phyloP scores from a whole-genome alignment of 2,329 filamentous ascomycete genomes.

The Domatiomyces catenatus region DNA sequence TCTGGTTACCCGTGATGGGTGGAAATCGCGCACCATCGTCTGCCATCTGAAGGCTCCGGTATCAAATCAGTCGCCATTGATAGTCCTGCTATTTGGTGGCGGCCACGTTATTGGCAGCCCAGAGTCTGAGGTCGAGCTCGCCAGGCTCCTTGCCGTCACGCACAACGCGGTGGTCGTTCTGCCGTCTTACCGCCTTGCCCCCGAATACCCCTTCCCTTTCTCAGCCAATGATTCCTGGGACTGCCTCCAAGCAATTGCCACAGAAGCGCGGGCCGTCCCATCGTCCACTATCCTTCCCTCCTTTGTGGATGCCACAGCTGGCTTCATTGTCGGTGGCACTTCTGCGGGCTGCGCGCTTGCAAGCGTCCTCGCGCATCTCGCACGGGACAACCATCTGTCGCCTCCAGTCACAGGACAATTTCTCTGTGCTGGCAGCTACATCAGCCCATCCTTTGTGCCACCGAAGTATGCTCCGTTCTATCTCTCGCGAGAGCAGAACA shows the following conservation, averaged over 20 bases:
- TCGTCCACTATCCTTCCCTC: constrained; percentile 23
- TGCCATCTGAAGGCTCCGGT: constrained; percentile 3
- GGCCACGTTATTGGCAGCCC: constrained; percentile 17
- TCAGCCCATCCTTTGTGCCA: constrained; percentile 20
- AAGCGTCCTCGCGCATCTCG: constrained; percentile 25
- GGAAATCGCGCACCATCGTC: constrained; percentile 6
- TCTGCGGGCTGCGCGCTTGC: constrained; percentile 33
- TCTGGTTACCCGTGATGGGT: constrained; percentile 6
- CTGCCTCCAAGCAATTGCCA: constrained; percentile 29
- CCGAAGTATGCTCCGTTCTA: constrained; percentile 26
- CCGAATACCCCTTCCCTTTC: constrained; percentile 33
- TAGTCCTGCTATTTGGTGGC: constrained; percentile 18
- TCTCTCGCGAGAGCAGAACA: constrained; percentile 30
- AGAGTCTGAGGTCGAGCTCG: constrained; percentile 12
- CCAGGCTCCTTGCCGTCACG: constrained; percentile 9
- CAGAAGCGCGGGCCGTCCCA: constrained; percentile 5
- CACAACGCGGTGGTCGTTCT: constrained; percentile 17
- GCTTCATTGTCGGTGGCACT: constrained; percentile 35
- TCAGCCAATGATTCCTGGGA: constrained; percentile 32
- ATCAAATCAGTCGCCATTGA: constrained; percentile 4
- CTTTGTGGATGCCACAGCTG: constrained; percentile 26
- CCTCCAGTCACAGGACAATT: constrained; percentile 33
- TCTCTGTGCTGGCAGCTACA: constrained; percentile 26
- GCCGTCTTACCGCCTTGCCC: constrained; percentile 26
- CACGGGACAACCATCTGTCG: constrained; percentile 26